phyloP scores from a whole-genome alignment of 2,329 filamentous ascomycete species.

The Mycosphaerelloides madeirae region DNA sequence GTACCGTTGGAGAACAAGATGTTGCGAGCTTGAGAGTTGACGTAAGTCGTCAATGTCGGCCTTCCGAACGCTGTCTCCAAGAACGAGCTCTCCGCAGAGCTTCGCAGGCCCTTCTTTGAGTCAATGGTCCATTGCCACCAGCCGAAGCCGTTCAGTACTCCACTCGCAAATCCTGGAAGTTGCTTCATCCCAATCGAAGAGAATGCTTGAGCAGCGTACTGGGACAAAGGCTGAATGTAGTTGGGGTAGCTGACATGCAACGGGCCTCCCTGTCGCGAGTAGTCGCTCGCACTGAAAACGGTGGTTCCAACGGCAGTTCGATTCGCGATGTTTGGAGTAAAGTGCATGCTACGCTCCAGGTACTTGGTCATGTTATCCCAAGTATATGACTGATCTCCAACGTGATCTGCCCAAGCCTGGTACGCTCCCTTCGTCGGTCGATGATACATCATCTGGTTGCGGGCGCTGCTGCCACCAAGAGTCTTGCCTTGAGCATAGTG shows the following conservation, averaged over 20 bases:
- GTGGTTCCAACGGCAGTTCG: slow-evolving; percentile 13
- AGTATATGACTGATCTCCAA: slow-evolving; percentile 57
- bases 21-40: slow-evolving; percentile 30
- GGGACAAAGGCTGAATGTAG: slow-evolving; percentile 25
- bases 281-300: slow-evolving; percentile 4
- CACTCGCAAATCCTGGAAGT: slow-evolving; percentile 27
- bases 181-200: slow-evolving; percentile 25
- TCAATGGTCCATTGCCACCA: slow-evolving; percentile 30
- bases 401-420: slow-evolving; percentile 45
- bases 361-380: slow-evolving; percentile 56
- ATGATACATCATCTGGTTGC: slow-evolving; percentile 26
- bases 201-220: slow-evolving; percentile 27
- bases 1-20: slow-evolving; percentile 30
- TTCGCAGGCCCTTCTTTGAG: slow-evolving; percentile 23
- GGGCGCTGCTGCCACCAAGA: slow-evolving; percentile 26
- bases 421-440: slow-evolving; percentile 29
- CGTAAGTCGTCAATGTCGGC: slow-evolving; percentile 28
- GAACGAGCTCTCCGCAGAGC: slow-evolving; percentile 25
- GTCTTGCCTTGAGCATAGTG: slow-evolving; percentile 28
- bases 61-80: slow-evolving; percentile 19
- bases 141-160: slow-evolving; percentile 19
- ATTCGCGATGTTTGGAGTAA: slow-evolving; percentile 11
- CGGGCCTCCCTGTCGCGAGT: too few species aligned
- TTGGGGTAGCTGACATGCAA: too few species aligned
- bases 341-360: slow-evolving; percentile 37